Base-by-base conservation (phyloP, 495 filamentous ascomycete genomes). In the Penicillium egyptiacum region DNA sequence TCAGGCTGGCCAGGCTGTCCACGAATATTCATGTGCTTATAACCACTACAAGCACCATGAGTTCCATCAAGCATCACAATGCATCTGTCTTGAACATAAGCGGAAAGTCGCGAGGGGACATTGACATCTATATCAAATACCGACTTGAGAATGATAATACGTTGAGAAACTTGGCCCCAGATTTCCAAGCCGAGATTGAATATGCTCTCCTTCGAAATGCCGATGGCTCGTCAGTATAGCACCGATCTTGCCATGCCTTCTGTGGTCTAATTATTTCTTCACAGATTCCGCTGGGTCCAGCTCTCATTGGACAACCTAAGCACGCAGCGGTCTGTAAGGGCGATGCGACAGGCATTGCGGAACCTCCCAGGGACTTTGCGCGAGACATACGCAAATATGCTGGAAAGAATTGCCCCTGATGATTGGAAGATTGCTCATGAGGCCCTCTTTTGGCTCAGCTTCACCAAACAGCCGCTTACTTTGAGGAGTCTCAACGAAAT, bases 291-390 rank as follows among this genome's bases (percentile, higher is more conserved):
- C 28, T 67, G 64, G 64, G 55, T 60, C 4, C 64, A 67, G 35
- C 61, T 67, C n/a, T 67, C 64, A 7, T 23, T 67, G 22, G 64
- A 67, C 14, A 67, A 64, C 23, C 33, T 67, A 7, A 55, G 56
- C 12, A 6, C 51, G 6, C 57, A 67, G 23, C 26, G 64, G 57
- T 64, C 64, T 11, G 51, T 59, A 14, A 59, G 44, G 37, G 33
- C 61, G 31, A 67, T 67, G 58, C 58, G 53, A 33, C 25, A 58
- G 37, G 58, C 61, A 11, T 50, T 67, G 1, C 22, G 35, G 1
- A 61, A 53, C 26, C 55, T 67, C 3, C 64, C 64, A 7, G 55
- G 54, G n/a, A 61, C 64, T 0, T 41, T 67, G 3, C 56, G 61
- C 5, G 64, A 67, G 22, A 64, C 56, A 9, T 67, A 64, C 17